Evolutionary conservation across 2,329 filamentous ascomycete genomes (phyloP), one percentile per base, ranked within the genome.

Genomic region (Fusarium albidum): DNA sequence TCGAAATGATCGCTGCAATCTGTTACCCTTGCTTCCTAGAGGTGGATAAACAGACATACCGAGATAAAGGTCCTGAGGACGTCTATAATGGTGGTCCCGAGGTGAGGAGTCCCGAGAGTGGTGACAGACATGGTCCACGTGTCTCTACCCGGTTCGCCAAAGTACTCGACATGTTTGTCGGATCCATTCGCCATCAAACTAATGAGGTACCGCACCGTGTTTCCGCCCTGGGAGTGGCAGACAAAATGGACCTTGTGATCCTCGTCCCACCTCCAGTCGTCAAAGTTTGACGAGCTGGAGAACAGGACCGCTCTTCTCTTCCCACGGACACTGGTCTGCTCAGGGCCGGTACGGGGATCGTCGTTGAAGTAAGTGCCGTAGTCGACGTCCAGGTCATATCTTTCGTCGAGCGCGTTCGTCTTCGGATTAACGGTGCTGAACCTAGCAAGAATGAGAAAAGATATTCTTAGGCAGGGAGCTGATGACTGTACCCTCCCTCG

Each of bases 201-300:
- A 12, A 51, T 51, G 14, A 51, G 33, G n/a, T 51, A 51, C 9
- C 48, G 48, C 12, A 51, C 40, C 21, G 48, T 51, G 28, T 51
- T 51, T 11, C 48, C 48, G 14, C 48, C 48, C 31, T 51, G 48
- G n/a, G 48, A 51, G 33, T 51, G 48, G 25, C 48, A 45, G 18
- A 51, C 32, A 28, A 51, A 51, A 25, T 51, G 48, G 11, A 51
- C 40, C 45, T 51, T 51, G n/a, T 45, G 26, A 31, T 31, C 18
- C 26, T 27, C 11, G 13, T 33, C 31, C 48, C 48, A 51, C 41
- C 11, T 45, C 48, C 48, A 51, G 25, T 44, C n/a, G 32, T 45
- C 11, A 26, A 38, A 44, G 4, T 25, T 17, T 18, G 48, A n/a
- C 8, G 48, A 51, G 7, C 34, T 32, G 18, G 48, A 27, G 14